Conservation (phyloP, 176 grass and related monocot genomes). For the Dactylis glomerata region DNA sequence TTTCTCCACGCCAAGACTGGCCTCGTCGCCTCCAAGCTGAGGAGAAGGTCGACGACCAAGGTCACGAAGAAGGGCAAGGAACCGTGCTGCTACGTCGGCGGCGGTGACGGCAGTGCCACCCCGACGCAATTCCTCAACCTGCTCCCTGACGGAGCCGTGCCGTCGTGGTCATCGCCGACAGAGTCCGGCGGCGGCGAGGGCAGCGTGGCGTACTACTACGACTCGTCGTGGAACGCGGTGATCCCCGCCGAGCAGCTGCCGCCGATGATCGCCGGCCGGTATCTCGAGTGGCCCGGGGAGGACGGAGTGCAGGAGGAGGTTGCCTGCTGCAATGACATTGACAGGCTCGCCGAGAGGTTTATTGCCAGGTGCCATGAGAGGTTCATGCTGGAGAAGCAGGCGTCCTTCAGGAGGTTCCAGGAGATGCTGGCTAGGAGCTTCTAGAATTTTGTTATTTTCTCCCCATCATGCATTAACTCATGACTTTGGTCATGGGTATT, state of each 20-base stretch:
- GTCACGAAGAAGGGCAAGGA: not conserved
- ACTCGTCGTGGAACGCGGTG: conserved; percentile 32
- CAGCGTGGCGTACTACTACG: conserved; percentile 19
- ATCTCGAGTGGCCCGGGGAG: not conserved
- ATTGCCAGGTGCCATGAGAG: conserved; percentile 32
- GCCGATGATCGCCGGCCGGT: not conserved
- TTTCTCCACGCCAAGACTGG: conserved; percentile 4
- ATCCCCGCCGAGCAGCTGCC: conserved; percentile 28
- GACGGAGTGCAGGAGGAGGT: not conserved
- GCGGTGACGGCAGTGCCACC: not conserved
- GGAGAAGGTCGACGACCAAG: not conserved
- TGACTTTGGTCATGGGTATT: not conserved
- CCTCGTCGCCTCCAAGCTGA: conserved; percentile 8
- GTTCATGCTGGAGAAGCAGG: conserved; percentile 43
- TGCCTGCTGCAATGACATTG: conserved; percentile 15
- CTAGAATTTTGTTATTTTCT: not conserved
- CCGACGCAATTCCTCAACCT: conserved; percentile 17
- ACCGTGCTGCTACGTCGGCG: not conserved
- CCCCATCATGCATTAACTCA: not conserved
- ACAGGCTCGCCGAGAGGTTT: conserved; percentile 36
- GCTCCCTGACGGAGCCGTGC: not conserved
- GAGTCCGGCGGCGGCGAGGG: not conserved
- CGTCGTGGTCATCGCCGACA: not conserved
- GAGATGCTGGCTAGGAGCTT: conserved; percentile 42
- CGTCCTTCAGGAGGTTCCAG: conserved; percentile 39